phyloP scores from a whole-genome alignment of 2,329 filamentous ascomycete species.

The Colletotrichum lentis region DNA sequence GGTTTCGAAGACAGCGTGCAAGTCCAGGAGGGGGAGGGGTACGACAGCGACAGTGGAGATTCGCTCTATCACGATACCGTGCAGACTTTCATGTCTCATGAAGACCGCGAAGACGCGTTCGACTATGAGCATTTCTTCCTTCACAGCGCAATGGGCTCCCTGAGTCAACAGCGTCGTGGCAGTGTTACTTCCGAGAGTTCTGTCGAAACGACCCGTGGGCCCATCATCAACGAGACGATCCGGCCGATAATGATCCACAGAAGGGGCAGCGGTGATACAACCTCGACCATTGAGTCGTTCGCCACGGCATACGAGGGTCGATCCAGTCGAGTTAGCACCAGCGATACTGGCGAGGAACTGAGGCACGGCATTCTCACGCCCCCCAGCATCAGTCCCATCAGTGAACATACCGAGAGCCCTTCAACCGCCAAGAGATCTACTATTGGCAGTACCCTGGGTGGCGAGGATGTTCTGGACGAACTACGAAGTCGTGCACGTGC shows the following conservation, averaged over 20 bases:
- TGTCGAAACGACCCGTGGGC: slow-evolving; percentile 67
- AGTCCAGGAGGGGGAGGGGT: slow-evolving; percentile 49
- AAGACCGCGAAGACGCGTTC: slow-evolving; percentile 93
- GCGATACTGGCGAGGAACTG: slow-evolving; percentile 17
- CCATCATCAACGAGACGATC: slow-evolving; percentile 45
- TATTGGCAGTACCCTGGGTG: slow-evolving; percentile 43
- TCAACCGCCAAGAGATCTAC: slow-evolving; percentile 33
- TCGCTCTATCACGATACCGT: slow-evolving; percentile 70
- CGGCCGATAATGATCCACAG: slow-evolving; percentile 43
- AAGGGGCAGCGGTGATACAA: slow-evolving; percentile 59
- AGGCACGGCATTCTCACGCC: slow-evolving; percentile 32
- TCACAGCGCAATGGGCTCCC: slow-evolving; percentile 87
- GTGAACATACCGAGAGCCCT: slow-evolving; percentile 33
- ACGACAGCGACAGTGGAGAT: slow-evolving; percentile 69
- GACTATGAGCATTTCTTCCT: slow-evolving; percentile 97
- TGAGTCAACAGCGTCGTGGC: slow-evolving; percentile 61
- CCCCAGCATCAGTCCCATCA: slow-evolving; percentile 34
- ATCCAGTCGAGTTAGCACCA: slow-evolving; percentile 47
- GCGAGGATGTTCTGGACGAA: slow-evolving; percentile 40
- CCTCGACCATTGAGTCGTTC: slow-evolving; percentile 63
- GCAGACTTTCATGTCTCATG: slow-evolving; percentile 75
- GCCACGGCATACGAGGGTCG: slow-evolving; percentile 64
- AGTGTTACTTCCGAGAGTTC: slow-evolving; percentile 69
- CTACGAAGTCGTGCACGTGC: slow-evolving; percentile 38
- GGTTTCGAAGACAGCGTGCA: slow-evolving; percentile 49